A percentile compares a stretch with the other conserved stretches of the same genome.
Evolutionary conservation across 495 filamentous ascomycete genomes (phyloP).

Genomic region (Antarctomyces pellizariae): DNA sequence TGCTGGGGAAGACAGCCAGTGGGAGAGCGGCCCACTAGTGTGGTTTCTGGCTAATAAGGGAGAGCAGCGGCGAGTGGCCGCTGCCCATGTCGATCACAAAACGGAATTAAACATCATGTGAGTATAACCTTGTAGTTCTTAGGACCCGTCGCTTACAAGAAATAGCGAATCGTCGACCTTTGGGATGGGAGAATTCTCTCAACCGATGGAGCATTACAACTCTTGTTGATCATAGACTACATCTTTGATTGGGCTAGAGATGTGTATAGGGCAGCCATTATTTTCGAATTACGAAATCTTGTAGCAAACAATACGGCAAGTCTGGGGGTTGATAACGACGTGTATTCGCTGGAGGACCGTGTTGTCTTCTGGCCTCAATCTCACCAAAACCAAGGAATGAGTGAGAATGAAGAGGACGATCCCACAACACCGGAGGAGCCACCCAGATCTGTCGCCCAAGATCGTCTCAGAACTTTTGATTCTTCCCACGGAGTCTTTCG

Average conservation of each 20-base stretch:
- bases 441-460: too few relatives aligned
- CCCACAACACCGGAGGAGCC: too few relatives aligned
- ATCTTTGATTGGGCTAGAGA: constrained; percentile 17
- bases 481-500: too few relatives aligned
- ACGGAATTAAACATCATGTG: too few relatives aligned
- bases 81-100: constrained; percentile 2
- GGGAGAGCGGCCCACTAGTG: neutral
- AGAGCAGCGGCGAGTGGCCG: constrained; percentile 6
- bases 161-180: constrained; percentile 6
- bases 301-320: too few relatives aligned
- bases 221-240: constrained; percentile 16
- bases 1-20: neutral
- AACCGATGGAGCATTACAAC: constrained; percentile 12
- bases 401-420: too few relatives aligned
- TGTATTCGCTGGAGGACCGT: too few relatives aligned
- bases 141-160: neutral
- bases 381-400: too few relatives aligned
- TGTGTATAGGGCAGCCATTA: constrained; percentile 10
- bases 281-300: constrained; percentile 4
- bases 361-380: too few relatives aligned
- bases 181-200: constrained; percentile 11
- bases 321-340: too few relatives aligned
- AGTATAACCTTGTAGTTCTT: too few relatives aligned
- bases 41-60: constrained; percentile 6
- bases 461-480: too few relatives aligned